Evolutionary conservation across 2,329 filamentous ascomycete genomes (phyloP), one percentile per base, ranked within the genome.

Genomic region (Aphanocladium album): DNA sequence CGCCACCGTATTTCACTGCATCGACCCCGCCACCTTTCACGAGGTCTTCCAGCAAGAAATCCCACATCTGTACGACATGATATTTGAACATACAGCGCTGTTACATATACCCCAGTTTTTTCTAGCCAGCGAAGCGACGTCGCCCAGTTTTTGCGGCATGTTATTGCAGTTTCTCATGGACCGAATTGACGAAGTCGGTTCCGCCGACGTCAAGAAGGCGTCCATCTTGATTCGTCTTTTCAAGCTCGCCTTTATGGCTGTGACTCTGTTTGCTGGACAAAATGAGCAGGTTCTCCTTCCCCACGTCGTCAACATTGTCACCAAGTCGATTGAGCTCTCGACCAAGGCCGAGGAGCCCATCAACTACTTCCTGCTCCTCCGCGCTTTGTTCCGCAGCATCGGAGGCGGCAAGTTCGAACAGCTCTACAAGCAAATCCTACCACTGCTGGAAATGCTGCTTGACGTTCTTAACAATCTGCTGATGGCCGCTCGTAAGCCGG

Each of bases 41-140:
- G 95, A 99, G 77, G 92, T 99, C 45, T 99, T 99, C 73, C 91
- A 96, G 71, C 91, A 93, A 63, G 95, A 98, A 77, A 98, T 99
- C 63, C 93, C 93, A 41, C 91, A 91, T 73, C 85, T 99, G 41
- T 98, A 99, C 73, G 89, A 96, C 64, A 93, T 98, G 83, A 97
- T 96, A 76, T 96, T 98, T 72, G 91, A 98, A 72, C 95, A 99
- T 74, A 92, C 92, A 2, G 90, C 91, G 27, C 81, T 99, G 43
- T 82, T 99, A 56, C 95, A 99, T 73, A 90, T 99, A 60, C 93
- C 95, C 7, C 95, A 99, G 71, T 99, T 98, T 74, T 95, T 99
- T 76, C 84, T 99, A 56, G 95, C 96, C n/a, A 97, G 93, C 68
- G 95, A 99, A 77, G 93, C 93, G 5, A 99, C 96, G 0, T 97